Percentiles rank a stretch among this genome's conserved stretches.
These are phyloP conservation scores for Pseudogymnoascus sp. DNA, from an alignment of 2,329 filamentous ascomycete species.

Conservation along the genomic window DNA sequence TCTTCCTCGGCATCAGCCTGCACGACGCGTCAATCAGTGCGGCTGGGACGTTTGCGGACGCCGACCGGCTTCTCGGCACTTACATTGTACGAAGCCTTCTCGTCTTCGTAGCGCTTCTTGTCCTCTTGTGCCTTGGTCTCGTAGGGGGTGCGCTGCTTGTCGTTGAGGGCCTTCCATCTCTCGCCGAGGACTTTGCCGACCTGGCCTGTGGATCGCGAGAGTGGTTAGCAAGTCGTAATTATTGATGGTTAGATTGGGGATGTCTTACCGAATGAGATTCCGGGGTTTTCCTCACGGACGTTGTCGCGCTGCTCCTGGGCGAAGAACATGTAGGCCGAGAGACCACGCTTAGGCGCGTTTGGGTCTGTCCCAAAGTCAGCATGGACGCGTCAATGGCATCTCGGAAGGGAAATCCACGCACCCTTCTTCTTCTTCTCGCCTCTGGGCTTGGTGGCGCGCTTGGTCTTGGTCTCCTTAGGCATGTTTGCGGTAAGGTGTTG, in stretches of 20 bases:
- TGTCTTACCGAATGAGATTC: constrained; percentile 81
- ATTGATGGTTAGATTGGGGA: constrained; percentile 10
- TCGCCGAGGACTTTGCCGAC: constrained; percentile 97
- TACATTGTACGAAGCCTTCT: constrained; percentile 92
- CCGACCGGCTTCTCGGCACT: constrained; percentile 32
- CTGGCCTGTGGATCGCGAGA: constrained; percentile 61
- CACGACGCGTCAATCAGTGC: constrained; percentile 30
- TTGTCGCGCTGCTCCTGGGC: constrained; percentile 99
- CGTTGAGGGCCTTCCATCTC: constrained; percentile 94
- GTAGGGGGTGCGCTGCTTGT: constrained; percentile 88
- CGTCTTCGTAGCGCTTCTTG: constrained; percentile 98
- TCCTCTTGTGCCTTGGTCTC: constrained; percentile 94
- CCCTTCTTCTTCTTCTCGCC: constrained; percentile 67
- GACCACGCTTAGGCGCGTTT: constrained; percentile 97
- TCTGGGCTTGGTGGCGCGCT: constrained; percentile 53
- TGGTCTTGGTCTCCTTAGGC: constrained; percentile 60
- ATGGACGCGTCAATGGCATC: constrained; percentile 6
- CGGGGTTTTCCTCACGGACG: constrained; percentile 96
- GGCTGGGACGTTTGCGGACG: constrained; percentile 19
- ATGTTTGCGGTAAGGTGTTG: constrained; percentile 39
- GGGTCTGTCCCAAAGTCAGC: constrained; percentile 51
- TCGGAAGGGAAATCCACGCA: constrained; percentile 30
- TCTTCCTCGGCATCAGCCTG: constrained; percentile 53
- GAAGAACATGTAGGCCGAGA: constrained; percentile 99
- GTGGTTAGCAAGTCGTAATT: constrained; percentile 15